phyloP scores from a whole-genome alignment of 1,284 basidiomycete genomes.

The Abortiporus biennis region DNA sequence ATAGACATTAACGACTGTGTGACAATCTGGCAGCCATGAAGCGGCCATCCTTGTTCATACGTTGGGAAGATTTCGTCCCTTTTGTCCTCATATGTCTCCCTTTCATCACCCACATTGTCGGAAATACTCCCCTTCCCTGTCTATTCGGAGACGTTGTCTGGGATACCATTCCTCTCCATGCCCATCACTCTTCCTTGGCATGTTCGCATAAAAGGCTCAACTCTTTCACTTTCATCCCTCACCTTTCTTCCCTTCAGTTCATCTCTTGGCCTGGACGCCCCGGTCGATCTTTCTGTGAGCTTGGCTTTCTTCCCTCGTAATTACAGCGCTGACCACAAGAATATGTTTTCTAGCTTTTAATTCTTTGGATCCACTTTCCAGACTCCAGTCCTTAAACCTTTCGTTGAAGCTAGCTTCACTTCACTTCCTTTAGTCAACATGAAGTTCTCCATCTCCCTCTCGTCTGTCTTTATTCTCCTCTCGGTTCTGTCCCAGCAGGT shows the following conservation, averaged over 20 bases:
- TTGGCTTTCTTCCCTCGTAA: neutral
- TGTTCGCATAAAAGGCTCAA: too few relatives aligned
- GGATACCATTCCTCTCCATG: too few relatives aligned
- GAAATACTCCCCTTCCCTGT: too few relatives aligned
- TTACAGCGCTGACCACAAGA: constrained; percentile 4
- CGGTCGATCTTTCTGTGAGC: constrained; percentile 21
- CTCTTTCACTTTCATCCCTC: constrained; percentile 16
- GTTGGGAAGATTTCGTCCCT: too few relatives aligned
- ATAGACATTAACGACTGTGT: too few relatives aligned
- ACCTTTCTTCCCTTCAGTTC: constrained; percentile 27
- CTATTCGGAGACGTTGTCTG: too few relatives aligned
- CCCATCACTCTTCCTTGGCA: too few relatives aligned
- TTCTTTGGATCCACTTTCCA: constrained; percentile 27
- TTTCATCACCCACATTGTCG: too few relatives aligned
- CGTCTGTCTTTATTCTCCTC: constrained; percentile 35
- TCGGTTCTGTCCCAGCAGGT: constrained; percentile 35
- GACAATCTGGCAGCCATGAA: too few relatives aligned
- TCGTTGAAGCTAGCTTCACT: constrained; percentile 30
- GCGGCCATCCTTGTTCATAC: too few relatives aligned
- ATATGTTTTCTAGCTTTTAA: constrained; percentile 14
- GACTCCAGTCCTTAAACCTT: constrained; percentile 29
- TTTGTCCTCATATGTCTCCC: too few relatives aligned
- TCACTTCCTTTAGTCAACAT: constrained; percentile 29
- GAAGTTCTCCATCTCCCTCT: constrained; percentile 42
- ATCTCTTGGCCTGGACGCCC: too few relatives aligned